Evolutionary conservation across 768 basidiomycete genomes (phyloP), one percentile per base, ranked within the genome.

Genomic region (Serendipita sp.): DNA sequence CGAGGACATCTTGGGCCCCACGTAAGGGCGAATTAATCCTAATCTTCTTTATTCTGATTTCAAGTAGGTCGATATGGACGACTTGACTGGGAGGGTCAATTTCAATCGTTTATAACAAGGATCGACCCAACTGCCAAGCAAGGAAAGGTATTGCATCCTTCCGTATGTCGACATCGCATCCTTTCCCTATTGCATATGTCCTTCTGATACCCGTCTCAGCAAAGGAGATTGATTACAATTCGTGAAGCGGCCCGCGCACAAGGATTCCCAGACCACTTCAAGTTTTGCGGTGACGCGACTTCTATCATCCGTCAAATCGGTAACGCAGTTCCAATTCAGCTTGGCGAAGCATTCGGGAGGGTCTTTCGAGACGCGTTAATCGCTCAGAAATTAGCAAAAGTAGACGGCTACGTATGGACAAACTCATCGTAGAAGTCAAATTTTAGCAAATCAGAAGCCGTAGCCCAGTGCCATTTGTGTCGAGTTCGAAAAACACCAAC

Each of bases 221-320:
- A 58, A 58, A 22, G 53, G 9, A 22, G 53, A 17, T 22, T 58
- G 17, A 17, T 58, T 4, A 28, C 53, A 3, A 28, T 58, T 33
- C 53, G 53, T 24, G 53, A 58, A 58, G 53, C 30, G 17, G 53
- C 53, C 11, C 53, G 53, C n/a, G 22, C 22, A 11, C 53, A 58
- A 33, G 53, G 53, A 9, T 58, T 58, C 11, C 53, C 53, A 4
- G 53, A 58, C 30, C 53, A 58, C 53, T 58, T 24, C 30, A 22
- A 9, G 2, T 28, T 58, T 31, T 58, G 22, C 28, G 53, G 53
- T 13, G 31, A 58, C 2, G 22, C 53, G 4, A 33, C 22, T 4
- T 22, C 53, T 28, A n/a, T 58, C n/a, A 58, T 34, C 11, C 53
- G 53, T 11, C 53, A 58, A 58, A 58, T 58, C 31, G 53, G 53